phyloP scores from a whole-genome alignment of 441 rosid genomes.

The Brassica hybrid region DNA sequence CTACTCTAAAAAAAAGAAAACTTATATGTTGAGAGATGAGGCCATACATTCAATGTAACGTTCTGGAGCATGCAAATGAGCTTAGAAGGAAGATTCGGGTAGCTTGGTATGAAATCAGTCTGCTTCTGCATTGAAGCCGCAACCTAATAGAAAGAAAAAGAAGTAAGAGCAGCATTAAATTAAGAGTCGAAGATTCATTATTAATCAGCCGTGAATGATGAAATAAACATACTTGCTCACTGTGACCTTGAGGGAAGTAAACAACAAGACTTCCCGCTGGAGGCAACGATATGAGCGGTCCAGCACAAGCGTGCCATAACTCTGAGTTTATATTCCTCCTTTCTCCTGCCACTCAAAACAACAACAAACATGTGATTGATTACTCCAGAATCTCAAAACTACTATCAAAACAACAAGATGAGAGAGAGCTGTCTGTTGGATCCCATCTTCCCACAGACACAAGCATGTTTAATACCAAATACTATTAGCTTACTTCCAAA shows the following conservation, averaged over 20 bases:
- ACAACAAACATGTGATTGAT: conserved; percentile 32
- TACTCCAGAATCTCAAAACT: not conserved
- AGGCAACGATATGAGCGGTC: conserved; percentile 90
- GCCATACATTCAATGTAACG: conserved; percentile 82
- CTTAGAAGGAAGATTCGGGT: conserved; percentile 93
- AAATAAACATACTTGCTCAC: conserved; percentile 78
- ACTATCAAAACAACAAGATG: conserved; percentile 25
- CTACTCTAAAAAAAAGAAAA: not conserved
- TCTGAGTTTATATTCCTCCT: conserved; percentile 84
- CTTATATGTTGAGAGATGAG: not conserved
- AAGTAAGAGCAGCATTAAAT: not conserved
- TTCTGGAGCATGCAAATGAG: conserved; percentile 92
- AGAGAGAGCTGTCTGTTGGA: not conserved
- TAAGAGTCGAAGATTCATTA: conserved; percentile 12
- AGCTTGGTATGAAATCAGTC: conserved; percentile 81
- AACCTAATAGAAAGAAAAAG: conserved; percentile 53
- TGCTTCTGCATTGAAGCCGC: conserved; percentile 98
- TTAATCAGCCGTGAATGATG: conserved; percentile 9
- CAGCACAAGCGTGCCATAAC: conserved; percentile 99
- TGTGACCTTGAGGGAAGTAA: conserved; percentile 99
- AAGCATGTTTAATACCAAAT: not conserved
- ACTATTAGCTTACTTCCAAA: conserved; percentile 24
- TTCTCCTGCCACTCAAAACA: conserved; percentile 61
- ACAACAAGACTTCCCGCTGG: conserved; percentile 97
- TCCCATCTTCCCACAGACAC: conserved; percentile 1